phyloP scores from a whole-genome alignment of 2,329 filamentous ascomycete genomes.

The Fonsecaea pugnacius region DNA sequence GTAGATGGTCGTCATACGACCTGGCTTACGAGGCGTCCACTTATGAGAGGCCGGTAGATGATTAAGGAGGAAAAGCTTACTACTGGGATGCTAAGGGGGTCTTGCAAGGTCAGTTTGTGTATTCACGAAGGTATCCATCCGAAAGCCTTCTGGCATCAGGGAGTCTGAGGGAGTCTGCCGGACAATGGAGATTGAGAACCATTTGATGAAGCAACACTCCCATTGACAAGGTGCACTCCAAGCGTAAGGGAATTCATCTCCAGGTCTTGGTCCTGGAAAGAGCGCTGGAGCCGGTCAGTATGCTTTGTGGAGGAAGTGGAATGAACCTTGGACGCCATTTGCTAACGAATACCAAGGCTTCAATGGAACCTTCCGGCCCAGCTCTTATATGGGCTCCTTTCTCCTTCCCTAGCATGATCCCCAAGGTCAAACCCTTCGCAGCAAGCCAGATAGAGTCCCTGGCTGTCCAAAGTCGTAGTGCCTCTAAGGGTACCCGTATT shows the following conservation, averaged over 20 bases:
- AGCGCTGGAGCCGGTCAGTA: conserved; percentile 7
- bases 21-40: conserved; percentile 57
- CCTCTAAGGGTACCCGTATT: background rate
- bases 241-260: conserved; percentile 49
- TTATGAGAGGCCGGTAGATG: conserved; percentile 49
- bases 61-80: conserved; percentile 57
- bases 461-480: conserved; percentile 43
- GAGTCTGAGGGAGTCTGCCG: conserved; percentile 47
- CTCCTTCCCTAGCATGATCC: conserved; percentile 60
- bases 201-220: conserved; percentile 51
- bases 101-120: conserved; percentile 57
- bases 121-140: conserved; percentile 52
- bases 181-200: conserved; percentile 42
- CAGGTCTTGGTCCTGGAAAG: background rate
- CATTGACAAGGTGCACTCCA: conserved; percentile 59
- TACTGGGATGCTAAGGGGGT: conserved; percentile 58
- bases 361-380: conserved; percentile 57
- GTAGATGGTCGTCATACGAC: conserved; percentile 42
- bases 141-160: conserved; percentile 48
- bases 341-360: conserved; percentile 59
- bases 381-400: conserved; percentile 56
- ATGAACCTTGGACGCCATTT: conserved; percentile 62
- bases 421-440: conserved; percentile 59
- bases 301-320: conserved; percentile 59
- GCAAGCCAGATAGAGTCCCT: conserved; percentile 42